Base-by-base conservation (phyloP, 1,284 basidiomycete genomes). In the Austroboletus novae-zelandiae region DNA sequence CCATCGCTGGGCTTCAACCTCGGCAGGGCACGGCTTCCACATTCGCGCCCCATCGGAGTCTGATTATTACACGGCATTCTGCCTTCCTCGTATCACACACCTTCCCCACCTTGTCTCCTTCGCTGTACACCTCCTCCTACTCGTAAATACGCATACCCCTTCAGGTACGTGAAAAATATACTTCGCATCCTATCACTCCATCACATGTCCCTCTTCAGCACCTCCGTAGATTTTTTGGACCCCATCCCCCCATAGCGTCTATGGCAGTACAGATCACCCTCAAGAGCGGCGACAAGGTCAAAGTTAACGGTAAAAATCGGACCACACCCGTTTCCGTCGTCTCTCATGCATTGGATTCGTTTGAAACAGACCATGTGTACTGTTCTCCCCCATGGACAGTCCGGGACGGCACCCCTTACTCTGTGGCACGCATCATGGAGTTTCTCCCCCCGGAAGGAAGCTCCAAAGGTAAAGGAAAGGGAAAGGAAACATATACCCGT, bases 341-440 rank as follows among this genome's bases (percentile, higher is more conserved):
- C 54, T 51, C 56, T 44, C 30, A 56, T 41, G 43, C 50, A 48
- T 60, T 43, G 57, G 54, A 54, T 53, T 52, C 13, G 27, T 51
- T 57, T 75, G 74, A 73, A 62, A 53, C 67, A 94, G 94, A 98
- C 71, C 92, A 97, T 74, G 94, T 97, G 64, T 98, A 98, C 70
- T 91, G 93, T 70, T 93, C 93, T 30, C 88, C 91, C 14, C 87
- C 84, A 56, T 97, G 93, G 93, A 81, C 89, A 45, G 80, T 89
- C 50, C 84, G 94, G 51, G 92, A 95, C 64, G 92, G 94, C 65
- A 89, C 92, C 39, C 92, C 92, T 50, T 98, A 97, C 71, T 92
- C 89, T 43, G 85, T 98, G 45, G 94, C 90, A 43, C 86, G 94
- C 57, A 93, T 98, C 71, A 97, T 98, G 89, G 91, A 96, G 71